Percentiles rank a stretch among this genome's conserved stretches.
These are phyloP conservation scores for Tetrahymena elliotti DNA, from an alignment of 73 alveolate species.

Conservation along the genomic window DNA sequence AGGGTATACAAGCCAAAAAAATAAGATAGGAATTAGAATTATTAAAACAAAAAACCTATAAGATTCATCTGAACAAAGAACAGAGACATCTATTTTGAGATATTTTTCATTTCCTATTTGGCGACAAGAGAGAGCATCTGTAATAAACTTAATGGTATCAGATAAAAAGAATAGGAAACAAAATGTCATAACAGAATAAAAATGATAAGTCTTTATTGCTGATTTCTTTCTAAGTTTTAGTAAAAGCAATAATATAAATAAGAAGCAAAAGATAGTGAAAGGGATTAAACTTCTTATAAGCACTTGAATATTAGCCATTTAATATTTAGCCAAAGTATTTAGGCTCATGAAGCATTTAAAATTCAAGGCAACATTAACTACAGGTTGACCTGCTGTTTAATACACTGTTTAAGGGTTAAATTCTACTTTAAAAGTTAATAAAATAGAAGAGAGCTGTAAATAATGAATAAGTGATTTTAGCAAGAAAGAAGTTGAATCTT, in stretches of 20 bases:
- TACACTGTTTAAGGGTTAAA: background rate
- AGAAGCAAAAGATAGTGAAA: too few species aligned
- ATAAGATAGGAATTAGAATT: background rate
- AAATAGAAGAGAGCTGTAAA: background rate
- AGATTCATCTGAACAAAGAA: background rate
- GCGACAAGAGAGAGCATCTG: background rate
- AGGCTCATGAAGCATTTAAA: background rate
- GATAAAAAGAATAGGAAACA: background rate
- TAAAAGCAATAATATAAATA: too few species aligned
- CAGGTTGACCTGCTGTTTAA: background rate
- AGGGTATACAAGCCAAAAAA: background rate
- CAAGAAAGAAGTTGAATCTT: background rate
- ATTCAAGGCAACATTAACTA: background rate
- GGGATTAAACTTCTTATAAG: background rate
- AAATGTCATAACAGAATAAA: background rate
- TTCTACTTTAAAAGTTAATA: background rate
- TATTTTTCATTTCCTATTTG: background rate
- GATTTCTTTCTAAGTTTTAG: too few species aligned
- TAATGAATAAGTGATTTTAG: background rate
- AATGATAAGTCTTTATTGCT: background rate
- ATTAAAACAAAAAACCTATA: background rate
- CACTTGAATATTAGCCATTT: background rate
- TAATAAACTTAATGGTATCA: background rate
- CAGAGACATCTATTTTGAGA: background rate
- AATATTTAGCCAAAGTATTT: background rate